A percentile compares a stretch with the other conserved stretches of the same genome.
phyloP scores from a whole-genome alignment of 2,329 filamentous ascomycete species.

The Phaeosphaeria sp. region DNA sequence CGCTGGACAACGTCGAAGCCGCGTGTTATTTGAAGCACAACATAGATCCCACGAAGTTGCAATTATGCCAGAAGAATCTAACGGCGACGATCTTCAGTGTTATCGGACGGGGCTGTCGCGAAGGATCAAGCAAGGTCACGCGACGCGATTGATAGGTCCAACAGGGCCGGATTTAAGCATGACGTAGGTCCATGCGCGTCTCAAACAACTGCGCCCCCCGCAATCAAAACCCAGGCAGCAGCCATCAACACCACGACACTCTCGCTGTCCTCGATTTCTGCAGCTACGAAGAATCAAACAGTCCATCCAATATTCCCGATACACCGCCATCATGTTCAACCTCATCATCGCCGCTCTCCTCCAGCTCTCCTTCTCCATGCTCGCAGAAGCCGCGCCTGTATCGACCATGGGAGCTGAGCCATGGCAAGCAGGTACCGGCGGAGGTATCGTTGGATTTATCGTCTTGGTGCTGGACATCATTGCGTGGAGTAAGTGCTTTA shows the following conservation, averaged over 20 bases:
- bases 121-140: constrained; percentile 4
- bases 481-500: constrained; percentile 63
- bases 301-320: not conserved
- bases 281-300: not conserved
- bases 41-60: not conserved
- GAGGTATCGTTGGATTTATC: constrained; percentile 67
- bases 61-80: not conserved
- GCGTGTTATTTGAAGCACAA: not conserved
- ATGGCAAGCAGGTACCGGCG: constrained; percentile 67
- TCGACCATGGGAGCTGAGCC: constrained; percentile 50
- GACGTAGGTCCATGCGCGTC: constrained; percentile 20
- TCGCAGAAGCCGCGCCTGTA: constrained; percentile 58
- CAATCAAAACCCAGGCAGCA: constrained; percentile 17
- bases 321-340: constrained; percentile 38
- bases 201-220: constrained; percentile 9
- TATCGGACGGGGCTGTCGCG: not conserved
- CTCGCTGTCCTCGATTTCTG: not conserved
- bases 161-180: constrained; percentile 11
- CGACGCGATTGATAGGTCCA: constrained; percentile 2
- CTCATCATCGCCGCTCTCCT: constrained; percentile 54
- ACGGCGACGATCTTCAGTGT: not conserved
- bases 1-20: not conserved
- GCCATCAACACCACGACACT: not conserved
- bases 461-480: constrained; percentile 68
- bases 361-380: constrained; percentile 60